Percentiles rank a stretch among this genome's conserved stretches.
These are phyloP conservation scores for Luzula sylvatica DNA, from an alignment of 176 grass and related monocot genomes.

Conservation along the genomic window DNA sequence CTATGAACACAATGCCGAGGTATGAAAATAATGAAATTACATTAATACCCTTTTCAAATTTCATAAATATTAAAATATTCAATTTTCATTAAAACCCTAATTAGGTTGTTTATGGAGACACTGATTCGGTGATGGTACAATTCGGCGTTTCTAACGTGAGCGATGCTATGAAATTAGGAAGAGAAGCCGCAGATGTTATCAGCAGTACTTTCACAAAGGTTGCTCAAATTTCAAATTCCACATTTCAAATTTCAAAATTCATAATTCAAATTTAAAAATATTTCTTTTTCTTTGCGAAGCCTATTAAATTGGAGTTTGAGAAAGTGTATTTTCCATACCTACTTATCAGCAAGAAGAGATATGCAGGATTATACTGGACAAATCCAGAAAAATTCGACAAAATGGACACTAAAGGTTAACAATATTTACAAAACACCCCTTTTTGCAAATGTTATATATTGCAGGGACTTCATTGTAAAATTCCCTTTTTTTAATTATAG, in stretches of 20 bases:
- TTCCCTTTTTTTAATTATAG: slow-evolving; percentile 27
- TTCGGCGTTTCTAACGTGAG: slow-evolving; percentile 79
- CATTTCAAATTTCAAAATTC: too few species aligned
- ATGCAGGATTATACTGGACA: slow-evolving; percentile 97
- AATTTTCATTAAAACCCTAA: slow-evolving; percentile 11
- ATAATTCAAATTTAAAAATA: too few species aligned
- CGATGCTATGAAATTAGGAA: slow-evolving; percentile 89
- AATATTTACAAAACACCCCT: neutral
- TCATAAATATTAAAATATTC: too few species aligned
- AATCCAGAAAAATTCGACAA: slow-evolving; percentile 97
- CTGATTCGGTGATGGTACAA: slow-evolving; percentile 97
- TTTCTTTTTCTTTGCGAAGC: slow-evolving; percentile 32
- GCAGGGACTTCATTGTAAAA: slow-evolving; percentile 1
- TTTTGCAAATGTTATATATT: neutral
- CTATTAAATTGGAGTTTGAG: slow-evolving; percentile 97
- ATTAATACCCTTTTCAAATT: too few species aligned
- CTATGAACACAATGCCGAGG: slow-evolving; percentile 96
- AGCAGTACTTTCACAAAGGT: slow-evolving; percentile 97
- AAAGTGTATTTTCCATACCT: slow-evolving; percentile 93
- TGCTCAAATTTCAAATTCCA: slow-evolving; percentile 9
- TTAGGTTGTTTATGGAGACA: slow-evolving; percentile 95
- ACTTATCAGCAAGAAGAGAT: slow-evolving; percentile 99
- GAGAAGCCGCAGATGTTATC: slow-evolving; percentile 85
- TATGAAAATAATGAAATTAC: slow-evolving; percentile 22
- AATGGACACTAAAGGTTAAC: slow-evolving; percentile 97